phyloP scores from a whole-genome alignment of 345 rosid species.

The Eucalyptus cloeziana region DNA sequence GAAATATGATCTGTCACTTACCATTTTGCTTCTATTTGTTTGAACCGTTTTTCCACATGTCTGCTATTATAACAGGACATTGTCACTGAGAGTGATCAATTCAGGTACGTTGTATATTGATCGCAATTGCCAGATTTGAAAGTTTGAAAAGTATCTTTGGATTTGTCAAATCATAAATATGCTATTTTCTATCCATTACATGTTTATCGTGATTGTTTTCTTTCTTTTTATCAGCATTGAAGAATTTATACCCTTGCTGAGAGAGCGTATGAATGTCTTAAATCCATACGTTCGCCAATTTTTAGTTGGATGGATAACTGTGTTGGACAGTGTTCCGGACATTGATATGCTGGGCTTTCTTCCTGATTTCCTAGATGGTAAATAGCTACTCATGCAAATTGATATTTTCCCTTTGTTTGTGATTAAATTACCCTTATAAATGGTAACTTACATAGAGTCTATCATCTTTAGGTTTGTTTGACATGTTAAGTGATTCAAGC shows the following conservation, averaged over 20 bases:
- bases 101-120: slow-evolving; percentile 46
- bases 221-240: slow-evolving; percentile 62
- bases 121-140: background rate
- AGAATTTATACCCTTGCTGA: slow-evolving; percentile 92
- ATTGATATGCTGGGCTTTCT: slow-evolving; percentile 99
- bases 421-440: background rate
- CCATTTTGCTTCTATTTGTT: background rate
- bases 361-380: slow-evolving; percentile 99
- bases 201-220: background rate
- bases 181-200: background rate
- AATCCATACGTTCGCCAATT: slow-evolving; percentile 95
- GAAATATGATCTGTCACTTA: background rate
- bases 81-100: slow-evolving; percentile 99
- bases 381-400: background rate
- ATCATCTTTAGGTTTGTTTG: slow-evolving; percentile 68
- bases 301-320: slow-evolving; percentile 99
- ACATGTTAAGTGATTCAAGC: slow-evolving; percentile 96
- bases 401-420: background rate
- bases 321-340: slow-evolving; percentile 98
- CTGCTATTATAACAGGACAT: slow-evolving; percentile 71
- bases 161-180: background rate
- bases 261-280: slow-evolving; percentile 94
- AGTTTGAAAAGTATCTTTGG: background rate
- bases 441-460: background rate
- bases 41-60: slow-evolving; percentile 2